A percentile compares a stretch with the other conserved stretches of the same genome.
These are phyloP conservation scores for Elsinoe perseae DNA, from an alignment of 2,329 filamentous ascomycete species.

Conservation along the genomic window DNA sequence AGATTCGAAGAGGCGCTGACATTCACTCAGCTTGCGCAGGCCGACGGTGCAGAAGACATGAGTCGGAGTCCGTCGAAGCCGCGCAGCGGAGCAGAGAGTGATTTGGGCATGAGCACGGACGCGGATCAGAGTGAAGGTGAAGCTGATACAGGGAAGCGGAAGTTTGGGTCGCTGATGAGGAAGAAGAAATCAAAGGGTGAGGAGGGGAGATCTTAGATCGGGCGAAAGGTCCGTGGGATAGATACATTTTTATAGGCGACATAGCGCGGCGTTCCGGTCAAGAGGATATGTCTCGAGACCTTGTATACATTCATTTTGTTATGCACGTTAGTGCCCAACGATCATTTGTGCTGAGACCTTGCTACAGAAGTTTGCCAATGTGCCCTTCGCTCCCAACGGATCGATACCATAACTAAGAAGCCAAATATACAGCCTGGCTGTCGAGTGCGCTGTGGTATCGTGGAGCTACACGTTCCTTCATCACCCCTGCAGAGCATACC, in stretches of 20 bases:
- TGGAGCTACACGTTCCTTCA: no score
- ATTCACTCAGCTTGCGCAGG: not conserved
- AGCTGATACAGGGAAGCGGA: not conserved
- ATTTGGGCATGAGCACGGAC: conserved; percentile 2
- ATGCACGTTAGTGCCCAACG: no score
- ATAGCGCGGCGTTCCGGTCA: conserved; percentile 13
- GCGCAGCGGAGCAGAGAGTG: not conserved
- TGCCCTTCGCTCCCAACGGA: no score
- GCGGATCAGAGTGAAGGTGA: conserved; percentile 4
- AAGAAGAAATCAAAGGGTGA: not conserved
- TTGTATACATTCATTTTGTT: no score
- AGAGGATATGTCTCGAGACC: not conserved
- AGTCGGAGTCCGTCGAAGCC: conserved; percentile 7
- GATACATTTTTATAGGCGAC: not conserved
- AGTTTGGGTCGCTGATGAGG: not conserved
- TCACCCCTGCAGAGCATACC: no score
- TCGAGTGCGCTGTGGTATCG: no score
- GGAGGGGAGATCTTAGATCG: not conserved
- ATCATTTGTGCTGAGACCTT: no score
- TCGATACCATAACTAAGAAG: no score
- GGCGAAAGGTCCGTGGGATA: not conserved
- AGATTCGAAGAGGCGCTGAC: conserved; percentile 11
- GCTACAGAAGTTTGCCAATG: no score
- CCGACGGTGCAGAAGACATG: not conserved
- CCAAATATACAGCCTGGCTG: no score